Conservation (phyloP, 257 asterid species). For the Jaltomata sinuosa region DNA sequence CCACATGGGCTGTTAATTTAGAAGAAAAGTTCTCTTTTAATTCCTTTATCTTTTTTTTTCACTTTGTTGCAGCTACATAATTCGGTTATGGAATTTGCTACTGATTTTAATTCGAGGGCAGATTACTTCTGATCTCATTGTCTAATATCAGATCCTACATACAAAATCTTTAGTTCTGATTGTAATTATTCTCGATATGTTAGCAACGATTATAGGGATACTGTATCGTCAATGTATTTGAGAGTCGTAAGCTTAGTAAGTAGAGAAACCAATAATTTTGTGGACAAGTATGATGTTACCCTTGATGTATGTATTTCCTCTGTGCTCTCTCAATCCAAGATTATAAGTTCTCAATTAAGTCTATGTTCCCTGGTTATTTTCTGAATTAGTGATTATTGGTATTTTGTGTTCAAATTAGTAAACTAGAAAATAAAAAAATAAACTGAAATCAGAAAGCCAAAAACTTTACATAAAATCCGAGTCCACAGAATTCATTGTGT, state of each 20-base stretch:
- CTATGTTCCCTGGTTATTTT: too few relatives aligned
- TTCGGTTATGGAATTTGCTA: constrained; percentile 57
- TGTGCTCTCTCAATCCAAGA: constrained; percentile 52
- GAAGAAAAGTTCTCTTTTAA: background rate
- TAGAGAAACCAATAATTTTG: constrained; percentile 51
- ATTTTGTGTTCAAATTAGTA: too few relatives aligned
- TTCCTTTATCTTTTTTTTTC: background rate
- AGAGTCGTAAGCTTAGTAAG: constrained; percentile 45
- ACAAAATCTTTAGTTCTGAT: constrained; percentile 36
- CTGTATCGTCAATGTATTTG: constrained; percentile 37
- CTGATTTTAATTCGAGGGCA: constrained; percentile 60
- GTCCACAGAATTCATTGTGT: too few relatives aligned
- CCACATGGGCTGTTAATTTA: too few relatives aligned
- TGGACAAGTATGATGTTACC: constrained; percentile 62
- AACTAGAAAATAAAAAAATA: too few relatives aligned
- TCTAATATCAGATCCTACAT: constrained; percentile 56
- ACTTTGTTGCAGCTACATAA: constrained; percentile 64
- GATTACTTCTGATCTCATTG: constrained; percentile 80
- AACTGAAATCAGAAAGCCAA: too few relatives aligned
- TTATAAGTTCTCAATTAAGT: constrained; percentile 45
- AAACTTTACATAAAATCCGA: too few relatives aligned
- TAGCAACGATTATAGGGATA: constrained; percentile 43
- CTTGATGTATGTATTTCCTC: constrained; percentile 68
- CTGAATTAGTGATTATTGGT: too few relatives aligned
- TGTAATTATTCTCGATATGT: constrained; percentile 65